Percentiles rank a stretch among this genome's conserved stretches.
Evolutionary conservation across 805 yeast species (phyloP).

Genomic region (Starmerella sirachaensis): DNA sequence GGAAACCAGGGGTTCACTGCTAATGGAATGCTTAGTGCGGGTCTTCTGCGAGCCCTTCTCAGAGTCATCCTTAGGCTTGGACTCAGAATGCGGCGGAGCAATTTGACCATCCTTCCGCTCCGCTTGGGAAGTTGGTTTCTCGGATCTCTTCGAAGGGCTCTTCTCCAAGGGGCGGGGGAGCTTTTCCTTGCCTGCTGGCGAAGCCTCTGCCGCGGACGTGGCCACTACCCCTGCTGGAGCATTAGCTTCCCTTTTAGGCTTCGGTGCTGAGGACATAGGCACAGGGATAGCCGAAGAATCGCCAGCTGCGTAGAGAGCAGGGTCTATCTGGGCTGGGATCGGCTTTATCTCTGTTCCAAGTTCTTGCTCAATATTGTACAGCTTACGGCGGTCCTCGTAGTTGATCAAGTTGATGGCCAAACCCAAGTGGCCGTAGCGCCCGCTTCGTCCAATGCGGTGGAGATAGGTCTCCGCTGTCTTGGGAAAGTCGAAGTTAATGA

Average conservation of each 20-base stretch:
- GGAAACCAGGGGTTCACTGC: no score
- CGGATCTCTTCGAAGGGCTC: no score
- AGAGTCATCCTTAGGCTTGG: no score
- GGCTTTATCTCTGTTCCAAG: conserved; percentile 95
- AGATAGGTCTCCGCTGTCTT: conserved; percentile 94
- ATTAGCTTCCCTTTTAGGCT: neutral
- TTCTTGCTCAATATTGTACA: conserved; percentile 93
- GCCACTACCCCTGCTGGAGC: no score
- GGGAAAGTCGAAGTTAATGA: conserved; percentile 96
- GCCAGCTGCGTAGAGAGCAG: conserved; percentile 74
- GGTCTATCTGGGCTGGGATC: conserved; percentile 88
- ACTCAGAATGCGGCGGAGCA: no score
- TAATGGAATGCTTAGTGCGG: no score
- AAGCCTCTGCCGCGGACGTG: no score
- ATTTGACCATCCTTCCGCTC: no score
- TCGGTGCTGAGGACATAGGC: conserved; percentile 1
- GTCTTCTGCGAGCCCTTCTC: no score
- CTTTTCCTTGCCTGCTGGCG: no score
- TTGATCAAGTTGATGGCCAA: conserved; percentile 91
- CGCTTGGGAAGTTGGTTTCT: no score
- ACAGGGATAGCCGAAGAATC: conserved; percentile 28
- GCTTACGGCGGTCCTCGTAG: conserved; percentile 90
- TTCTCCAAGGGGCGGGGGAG: no score
- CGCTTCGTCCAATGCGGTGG: conserved; percentile 98
- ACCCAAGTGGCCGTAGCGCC: conserved; percentile 97